Evolutionary conservation across 2,329 filamentous ascomycete species (phyloP).

Genomic region (Ophiostoma sp.): DNA sequence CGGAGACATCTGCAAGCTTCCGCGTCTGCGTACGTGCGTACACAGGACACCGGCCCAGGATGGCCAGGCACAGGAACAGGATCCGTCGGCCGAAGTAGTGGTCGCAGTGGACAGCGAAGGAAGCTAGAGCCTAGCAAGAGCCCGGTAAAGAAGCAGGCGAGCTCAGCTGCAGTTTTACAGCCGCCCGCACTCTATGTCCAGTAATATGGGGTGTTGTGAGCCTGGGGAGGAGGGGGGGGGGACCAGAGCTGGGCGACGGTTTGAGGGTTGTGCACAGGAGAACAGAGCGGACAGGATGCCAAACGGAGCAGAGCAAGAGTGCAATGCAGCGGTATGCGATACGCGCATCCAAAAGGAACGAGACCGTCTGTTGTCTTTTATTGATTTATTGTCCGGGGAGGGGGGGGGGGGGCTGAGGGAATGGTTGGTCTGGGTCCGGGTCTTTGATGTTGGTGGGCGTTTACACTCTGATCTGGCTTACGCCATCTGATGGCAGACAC

Average conservation of each 20-base stretch:
- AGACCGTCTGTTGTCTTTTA: neutral
- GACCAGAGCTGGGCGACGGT: neutral
- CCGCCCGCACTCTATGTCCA: neutral
- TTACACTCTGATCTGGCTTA: neutral
- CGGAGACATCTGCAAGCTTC: neutral
- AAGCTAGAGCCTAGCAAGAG: no score
- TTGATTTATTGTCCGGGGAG: slow-evolving; percentile 1
- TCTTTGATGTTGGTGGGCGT: neutral
- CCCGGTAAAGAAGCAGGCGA: no score
- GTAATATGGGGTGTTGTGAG: slow-evolving; percentile 10
- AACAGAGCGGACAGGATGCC: slow-evolving; percentile 5
- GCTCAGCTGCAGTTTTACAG: no score
- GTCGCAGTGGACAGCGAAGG: no score
- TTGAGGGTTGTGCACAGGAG: slow-evolving; percentile 1
- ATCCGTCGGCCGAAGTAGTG: no score
- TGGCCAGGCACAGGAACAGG: neutral
- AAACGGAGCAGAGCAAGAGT: neutral
- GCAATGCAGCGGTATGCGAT: slow-evolving; percentile 11
- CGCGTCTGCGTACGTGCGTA: neutral
- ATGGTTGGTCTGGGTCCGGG: neutral
- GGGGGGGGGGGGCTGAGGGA: neutral
- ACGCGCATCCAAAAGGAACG: slow-evolving; percentile 20
- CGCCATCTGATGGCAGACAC: neutral
- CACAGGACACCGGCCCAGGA: neutral
- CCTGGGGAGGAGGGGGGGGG: no score